Evolutionary conservation across 2,329 filamentous ascomycete genomes (phyloP).

Genomic region (Pseudocercospora musae): DNA sequence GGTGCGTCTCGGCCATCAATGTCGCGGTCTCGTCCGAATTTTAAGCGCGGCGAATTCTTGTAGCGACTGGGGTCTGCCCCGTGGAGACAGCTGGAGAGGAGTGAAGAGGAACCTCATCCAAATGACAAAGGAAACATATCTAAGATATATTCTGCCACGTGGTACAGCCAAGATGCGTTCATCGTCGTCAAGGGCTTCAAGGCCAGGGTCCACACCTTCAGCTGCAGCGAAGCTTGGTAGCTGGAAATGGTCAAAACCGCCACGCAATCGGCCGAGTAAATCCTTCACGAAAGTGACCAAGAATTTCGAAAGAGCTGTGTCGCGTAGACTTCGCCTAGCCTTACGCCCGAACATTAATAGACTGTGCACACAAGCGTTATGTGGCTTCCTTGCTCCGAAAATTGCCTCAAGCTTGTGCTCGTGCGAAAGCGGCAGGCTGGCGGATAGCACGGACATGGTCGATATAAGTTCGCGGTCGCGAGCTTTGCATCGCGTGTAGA

Average conservation of each 20-base stretch:
- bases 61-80: neutral
- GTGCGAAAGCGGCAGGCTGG: neutral
- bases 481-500: neutral
- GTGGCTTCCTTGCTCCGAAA: neutral
- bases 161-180: neutral
- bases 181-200: neutral
- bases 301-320: neutral
- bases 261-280: neutral
- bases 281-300: neutral
- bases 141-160: neutral
- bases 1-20: slow-evolving; percentile 6
- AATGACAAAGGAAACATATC: neutral
- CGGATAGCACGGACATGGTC: slow-evolving; percentile 15
- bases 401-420: neutral
- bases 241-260: neutral
- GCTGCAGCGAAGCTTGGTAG: neutral
- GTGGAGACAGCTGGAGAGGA: slow-evolving; percentile 2
- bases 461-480: slow-evolving; percentile 12
- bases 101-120: neutral
- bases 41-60: slow-evolving; percentile 1
- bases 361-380: neutral
- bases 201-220: neutral
- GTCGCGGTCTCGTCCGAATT: neutral
- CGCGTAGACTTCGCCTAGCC: neutral
- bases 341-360: neutral